Evolutionary conservation across 2,329 filamentous ascomycete genomes (phyloP), one percentile per base, ranked within the genome.

Genomic region (Penicillium sp.): DNA sequence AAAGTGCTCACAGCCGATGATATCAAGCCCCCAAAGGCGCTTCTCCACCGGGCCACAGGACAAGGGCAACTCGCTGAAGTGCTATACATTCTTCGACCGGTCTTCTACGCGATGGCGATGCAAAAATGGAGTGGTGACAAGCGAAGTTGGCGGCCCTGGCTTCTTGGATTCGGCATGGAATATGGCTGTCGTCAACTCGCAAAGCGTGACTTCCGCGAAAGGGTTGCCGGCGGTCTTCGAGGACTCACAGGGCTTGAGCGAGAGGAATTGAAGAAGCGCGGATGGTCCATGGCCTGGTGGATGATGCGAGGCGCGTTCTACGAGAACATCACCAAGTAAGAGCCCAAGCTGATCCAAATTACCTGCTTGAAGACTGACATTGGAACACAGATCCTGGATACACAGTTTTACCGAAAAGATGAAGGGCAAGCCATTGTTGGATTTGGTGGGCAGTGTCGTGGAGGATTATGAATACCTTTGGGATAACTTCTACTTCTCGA

Each of bases 381-480:
- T 46, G 25, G 19, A 16, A 19, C 50, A 40, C 51, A 82, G 80
- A 61, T 72, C 76, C 8, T 80, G 80, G 74, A 74, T 86, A 46
- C 88, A 88, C 71, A 81, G 82, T 4, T 71, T 92, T 12, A 84
- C 92, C 7, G 76, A 77, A 27, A 86, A 84, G 62, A 79, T 95
- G 57, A 84, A 77, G 64, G 76, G 83, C 58, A 86, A 85, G 64
- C 84, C 87, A 44, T 77, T 95, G 70, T 81, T 95, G 39, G 84
- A 87, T 57, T 81, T 99, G 66, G 77, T 95, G 19, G 87, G 85
- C 8, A 89, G 88, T 49, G 86, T 99, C 38, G 72, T 97, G 55
- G 90, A 96, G 67, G 93, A 99, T 69, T 99, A 99, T 67, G 89
- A 95, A 71, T 97, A 95, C 68, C 77, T 99, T 28, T 99, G 93